Evolutionary conservation across 345 rosid species (phyloP).

Genomic region (Cochlearia excelsa): DNA sequence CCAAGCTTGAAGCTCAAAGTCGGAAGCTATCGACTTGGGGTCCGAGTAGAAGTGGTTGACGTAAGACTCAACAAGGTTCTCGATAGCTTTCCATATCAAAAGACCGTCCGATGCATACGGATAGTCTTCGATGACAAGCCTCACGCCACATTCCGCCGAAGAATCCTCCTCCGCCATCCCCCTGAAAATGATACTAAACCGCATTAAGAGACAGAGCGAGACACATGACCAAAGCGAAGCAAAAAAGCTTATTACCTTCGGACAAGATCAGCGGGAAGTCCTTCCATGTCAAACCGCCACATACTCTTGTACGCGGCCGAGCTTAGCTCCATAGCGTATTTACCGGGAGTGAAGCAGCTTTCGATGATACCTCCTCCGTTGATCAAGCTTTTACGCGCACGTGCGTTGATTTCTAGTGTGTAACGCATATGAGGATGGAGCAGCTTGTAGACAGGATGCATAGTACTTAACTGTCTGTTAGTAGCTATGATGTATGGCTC

Average conservation of each 20-base stretch:
- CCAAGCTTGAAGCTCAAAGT: constrained; percentile 85
- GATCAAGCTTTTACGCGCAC: constrained; percentile 81
- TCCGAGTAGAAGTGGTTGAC: constrained; percentile 70
- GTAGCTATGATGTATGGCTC: constrained; percentile 89
- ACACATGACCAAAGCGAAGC: neutral
- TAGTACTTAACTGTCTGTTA: constrained; percentile 75
- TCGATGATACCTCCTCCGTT: constrained; percentile 94
- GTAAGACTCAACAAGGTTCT: constrained; percentile 68
- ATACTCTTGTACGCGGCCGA: constrained; percentile 75
- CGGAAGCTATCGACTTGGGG: constrained; percentile 54
- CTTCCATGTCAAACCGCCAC: constrained; percentile 93
- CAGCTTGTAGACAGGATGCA: constrained; percentile 85
- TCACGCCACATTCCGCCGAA: constrained; percentile 64
- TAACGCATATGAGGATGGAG: constrained; percentile 93
- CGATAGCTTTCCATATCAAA: constrained; percentile 81
- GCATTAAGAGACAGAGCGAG: constrained; percentile 1
- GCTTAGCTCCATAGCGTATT: constrained; percentile 81
- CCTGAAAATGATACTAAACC: constrained; percentile 38
- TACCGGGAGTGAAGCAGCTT: constrained; percentile 78
- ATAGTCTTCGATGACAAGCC: constrained; percentile 79
- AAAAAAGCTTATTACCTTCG: constrained; percentile 47
- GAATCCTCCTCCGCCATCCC: constrained; percentile 94
- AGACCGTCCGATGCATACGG: constrained; percentile 95
- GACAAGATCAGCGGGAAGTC: constrained; percentile 91
- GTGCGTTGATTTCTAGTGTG: constrained; percentile 84